These are phyloP conservation scores for Wickerhamomyces tratensis DNA, from an alignment of 805 yeast species.

Conservation along the genomic window DNA sequence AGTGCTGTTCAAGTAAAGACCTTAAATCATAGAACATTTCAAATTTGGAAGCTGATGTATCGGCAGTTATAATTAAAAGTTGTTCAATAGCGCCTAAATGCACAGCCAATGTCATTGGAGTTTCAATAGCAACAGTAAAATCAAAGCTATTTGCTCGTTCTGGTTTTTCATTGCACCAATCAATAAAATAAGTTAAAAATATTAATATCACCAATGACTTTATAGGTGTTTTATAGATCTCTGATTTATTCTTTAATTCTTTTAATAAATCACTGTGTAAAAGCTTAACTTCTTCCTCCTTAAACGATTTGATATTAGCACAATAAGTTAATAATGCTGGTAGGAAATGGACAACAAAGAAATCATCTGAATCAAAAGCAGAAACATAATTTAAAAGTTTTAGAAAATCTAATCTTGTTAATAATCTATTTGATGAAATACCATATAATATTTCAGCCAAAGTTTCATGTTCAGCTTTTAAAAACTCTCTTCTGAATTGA, in stretches of 20 bases:
- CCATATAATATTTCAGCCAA: conserved; percentile 59
- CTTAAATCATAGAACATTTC: conserved; percentile 56
- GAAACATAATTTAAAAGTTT: conserved; percentile 35
- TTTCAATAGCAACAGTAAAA: conserved; percentile 45
- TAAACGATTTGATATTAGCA: conserved; percentile 24
- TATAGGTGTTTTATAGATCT: conserved; percentile 36
- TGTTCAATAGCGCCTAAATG: conserved; percentile 66
- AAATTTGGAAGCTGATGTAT: conserved; percentile 35
- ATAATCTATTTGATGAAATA: conserved; percentile 28
- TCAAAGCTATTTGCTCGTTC: conserved; percentile 36
- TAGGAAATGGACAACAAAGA: conserved; percentile 51
- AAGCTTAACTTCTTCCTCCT: conserved; percentile 27
- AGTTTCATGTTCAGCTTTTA: conserved; percentile 59
- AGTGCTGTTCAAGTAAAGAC: conserved; percentile 52
- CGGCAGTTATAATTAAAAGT: conserved; percentile 51
- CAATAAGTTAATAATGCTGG: conserved; percentile 47
- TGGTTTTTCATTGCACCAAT: conserved; percentile 53
- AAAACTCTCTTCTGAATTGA: conserved; percentile 49
- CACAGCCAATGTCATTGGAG: conserved; percentile 48
- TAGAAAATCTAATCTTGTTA: conserved; percentile 25
- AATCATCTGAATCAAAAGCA: conserved; percentile 47
- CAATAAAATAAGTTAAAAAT: conserved; percentile 48
- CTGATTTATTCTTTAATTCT: conserved; percentile 28
- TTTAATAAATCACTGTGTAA: conserved; percentile 27
- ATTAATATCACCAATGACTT: conserved; percentile 38